phyloP scores from a whole-genome alignment of 1,284 basidiomycete species.

The Puccinia horiana region DNA sequence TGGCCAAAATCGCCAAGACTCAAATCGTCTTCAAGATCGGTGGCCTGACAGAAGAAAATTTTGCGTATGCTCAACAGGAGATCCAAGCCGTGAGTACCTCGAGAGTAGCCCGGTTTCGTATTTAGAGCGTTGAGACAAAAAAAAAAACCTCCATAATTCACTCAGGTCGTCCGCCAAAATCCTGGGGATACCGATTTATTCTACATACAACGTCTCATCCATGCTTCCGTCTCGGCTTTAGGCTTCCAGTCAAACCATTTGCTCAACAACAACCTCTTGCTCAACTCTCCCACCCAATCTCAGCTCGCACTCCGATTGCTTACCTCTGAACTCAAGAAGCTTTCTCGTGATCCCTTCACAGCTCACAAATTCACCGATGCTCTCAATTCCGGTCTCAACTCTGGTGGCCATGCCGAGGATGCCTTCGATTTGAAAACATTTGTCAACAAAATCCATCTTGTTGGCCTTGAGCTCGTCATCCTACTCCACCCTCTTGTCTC shows the following conservation, averaged over 20 bases:
- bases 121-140: not conserved
- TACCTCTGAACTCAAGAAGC: slow-evolving; percentile 79
- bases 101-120: no score
- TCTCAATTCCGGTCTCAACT: slow-evolving; percentile 72
- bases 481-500: slow-evolving; percentile 73
- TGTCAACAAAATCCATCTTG: slow-evolving; percentile 72
- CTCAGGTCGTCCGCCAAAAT: slow-evolving; percentile 86
- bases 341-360: slow-evolving; percentile 79
- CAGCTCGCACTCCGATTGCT: slow-evolving; percentile 76
- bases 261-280: slow-evolving; percentile 67
- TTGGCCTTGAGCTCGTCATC: slow-evolving; percentile 75
- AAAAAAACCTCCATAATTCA: not conserved
- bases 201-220: slow-evolving; percentile 87
- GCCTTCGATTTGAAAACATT: slow-evolving; percentile 77
- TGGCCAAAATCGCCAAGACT: slow-evolving; percentile 46
- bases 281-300: slow-evolving; percentile 63
- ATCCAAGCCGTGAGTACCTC: slow-evolving; percentile 39
- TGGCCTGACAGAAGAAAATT: slow-evolving; percentile 48
- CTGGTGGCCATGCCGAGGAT: slow-evolving; percentile 69
- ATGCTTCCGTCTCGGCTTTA: slow-evolving; percentile 64
- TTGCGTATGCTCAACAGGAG: slow-evolving; percentile 48
- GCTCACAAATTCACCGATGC: slow-evolving; percentile 82
- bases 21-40: slow-evolving; percentile 49
- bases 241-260: slow-evolving; percentile 65
- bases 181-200: slow-evolving; percentile 91